These are phyloP conservation scores for Termitomyces sp. DNA, from an alignment of 768 basidiomycete genomes.

Conservation along the genomic window DNA sequence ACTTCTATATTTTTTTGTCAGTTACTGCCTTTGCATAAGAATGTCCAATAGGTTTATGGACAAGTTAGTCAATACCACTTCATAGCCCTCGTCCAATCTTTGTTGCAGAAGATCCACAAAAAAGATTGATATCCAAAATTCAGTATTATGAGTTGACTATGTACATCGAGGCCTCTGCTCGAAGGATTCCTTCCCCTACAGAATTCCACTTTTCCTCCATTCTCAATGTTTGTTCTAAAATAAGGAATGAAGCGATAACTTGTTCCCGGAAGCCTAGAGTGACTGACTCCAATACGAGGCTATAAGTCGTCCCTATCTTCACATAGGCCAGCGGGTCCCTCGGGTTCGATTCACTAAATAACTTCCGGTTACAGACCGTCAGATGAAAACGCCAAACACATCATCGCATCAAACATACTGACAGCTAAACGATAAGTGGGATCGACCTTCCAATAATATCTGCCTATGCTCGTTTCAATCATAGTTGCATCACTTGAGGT, in stretches of 20 bases:
- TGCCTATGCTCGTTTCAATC: not conserved
- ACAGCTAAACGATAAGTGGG: constrained; percentile 3
- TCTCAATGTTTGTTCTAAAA: constrained; percentile 4
- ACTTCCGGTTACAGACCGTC: not conserved
- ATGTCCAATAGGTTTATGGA: no score
- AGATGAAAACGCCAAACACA: not conserved
- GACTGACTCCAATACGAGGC: constrained; percentile 5
- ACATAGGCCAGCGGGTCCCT: not conserved
- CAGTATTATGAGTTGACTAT: no score
- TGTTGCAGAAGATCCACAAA: not conserved
- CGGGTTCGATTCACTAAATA: not conserved
- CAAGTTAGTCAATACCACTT: not conserved
- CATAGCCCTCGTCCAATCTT: not conserved
- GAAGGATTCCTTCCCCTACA: constrained; percentile 1
- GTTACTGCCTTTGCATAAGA: not conserved
- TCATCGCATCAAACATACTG: not conserved
- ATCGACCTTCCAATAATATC: constrained; percentile 2
- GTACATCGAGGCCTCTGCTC: not conserved
- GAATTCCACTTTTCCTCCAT: constrained; percentile 4
- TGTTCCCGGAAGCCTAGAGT: constrained; percentile 1
- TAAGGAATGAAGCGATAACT: constrained; percentile 7
- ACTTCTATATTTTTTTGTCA: no score
- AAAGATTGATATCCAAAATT: not conserved
- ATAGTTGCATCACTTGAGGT: not conserved
- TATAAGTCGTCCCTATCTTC: not conserved